These are phyloP conservation scores for Dryas drummondii DNA, from an alignment of 306 rosid species.

Conservation along the genomic window DNA sequence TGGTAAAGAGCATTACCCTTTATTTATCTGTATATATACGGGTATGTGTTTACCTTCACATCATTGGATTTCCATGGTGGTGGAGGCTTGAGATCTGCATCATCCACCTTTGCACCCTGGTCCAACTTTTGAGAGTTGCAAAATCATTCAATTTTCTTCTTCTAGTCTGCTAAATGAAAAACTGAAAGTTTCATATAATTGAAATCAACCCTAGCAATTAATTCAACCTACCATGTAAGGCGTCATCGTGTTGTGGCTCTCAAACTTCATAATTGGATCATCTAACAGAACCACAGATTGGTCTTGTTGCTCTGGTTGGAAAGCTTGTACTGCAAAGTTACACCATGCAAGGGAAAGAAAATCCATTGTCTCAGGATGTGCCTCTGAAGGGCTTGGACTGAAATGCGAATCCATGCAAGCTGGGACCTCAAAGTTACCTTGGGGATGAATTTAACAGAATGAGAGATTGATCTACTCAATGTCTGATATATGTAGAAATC, in stretches of 20 bases:
- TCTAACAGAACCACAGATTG: constrained; percentile 54
- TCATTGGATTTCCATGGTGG: constrained; percentile 89
- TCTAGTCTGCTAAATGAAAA: not conserved
- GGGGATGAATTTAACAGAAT: not conserved
- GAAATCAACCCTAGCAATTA: not conserved
- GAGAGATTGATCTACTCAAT: constrained; percentile 1
- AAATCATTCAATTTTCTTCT: not conserved
- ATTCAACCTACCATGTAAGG: constrained; percentile 45
- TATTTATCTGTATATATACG: not conserved
- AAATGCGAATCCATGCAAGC: constrained; percentile 43
- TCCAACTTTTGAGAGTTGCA: constrained; percentile 41
- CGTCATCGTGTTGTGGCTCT: constrained; percentile 33
- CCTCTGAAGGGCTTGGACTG: constrained; percentile 66
- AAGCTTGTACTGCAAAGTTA: constrained; percentile 81
- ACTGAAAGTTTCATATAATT: not conserved
- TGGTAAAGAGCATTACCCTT: no score
- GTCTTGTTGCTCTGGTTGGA: constrained; percentile 53
- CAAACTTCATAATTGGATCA: constrained; percentile 42
- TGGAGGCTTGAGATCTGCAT: constrained; percentile 50
- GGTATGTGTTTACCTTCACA: constrained; percentile 49
- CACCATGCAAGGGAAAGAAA: constrained; percentile 87
- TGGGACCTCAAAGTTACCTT: not conserved
- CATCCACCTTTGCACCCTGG: constrained; percentile 53
- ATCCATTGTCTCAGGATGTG: constrained; percentile 90
- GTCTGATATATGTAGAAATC: constrained; percentile 21